A percentile compares a stretch with the other conserved stretches of the same genome.
Evolutionary conservation across 192 early-diverging fungal species (phyloP).

Genomic region (Backusella australiensis): DNA sequence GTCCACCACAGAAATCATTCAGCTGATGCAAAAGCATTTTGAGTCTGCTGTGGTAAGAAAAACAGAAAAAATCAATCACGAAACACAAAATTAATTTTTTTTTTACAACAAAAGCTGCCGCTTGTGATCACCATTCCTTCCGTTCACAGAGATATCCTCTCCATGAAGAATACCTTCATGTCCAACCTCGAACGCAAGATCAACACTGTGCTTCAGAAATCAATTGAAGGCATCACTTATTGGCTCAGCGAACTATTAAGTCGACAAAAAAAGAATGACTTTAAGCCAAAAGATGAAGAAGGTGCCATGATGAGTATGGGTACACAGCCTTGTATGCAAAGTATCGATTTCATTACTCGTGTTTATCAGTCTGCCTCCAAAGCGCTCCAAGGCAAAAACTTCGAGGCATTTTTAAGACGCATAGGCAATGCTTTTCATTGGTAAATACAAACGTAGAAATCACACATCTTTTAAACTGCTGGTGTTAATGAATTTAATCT

Average conservation of each 20-base stretch:
- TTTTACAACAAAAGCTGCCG: constrained; percentile 52
- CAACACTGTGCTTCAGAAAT: constrained; percentile 73
- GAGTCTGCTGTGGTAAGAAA: constrained; percentile 63
- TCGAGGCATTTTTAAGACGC: constrained; percentile 72
- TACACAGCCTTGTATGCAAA: constrained; percentile 79
- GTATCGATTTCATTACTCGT: constrained; percentile 72
- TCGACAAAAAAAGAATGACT: constrained; percentile 89
- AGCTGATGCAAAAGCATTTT: constrained; percentile 81
- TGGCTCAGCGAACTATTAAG: constrained; percentile 69
- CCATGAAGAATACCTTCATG: constrained; percentile 89
- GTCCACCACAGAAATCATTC: constrained; percentile 65
- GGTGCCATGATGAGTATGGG: constrained; percentile 65
- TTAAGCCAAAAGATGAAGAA: constrained; percentile 86
- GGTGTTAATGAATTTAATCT: background rate
- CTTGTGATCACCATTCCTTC: constrained; percentile 65
- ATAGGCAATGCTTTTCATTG: constrained; percentile 79
- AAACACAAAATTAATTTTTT: constrained; percentile 10
- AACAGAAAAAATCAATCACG: background rate
- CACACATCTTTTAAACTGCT: constrained; percentile 8
- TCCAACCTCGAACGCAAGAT: constrained; percentile 74
- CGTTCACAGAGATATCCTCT: constrained; percentile 82
- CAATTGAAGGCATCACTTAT: constrained; percentile 70
- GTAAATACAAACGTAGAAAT: constrained; percentile 41
- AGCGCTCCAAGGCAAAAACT: constrained; percentile 73
- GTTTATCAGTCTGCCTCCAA: constrained; percentile 59